Base-by-base conservation (phyloP, 768 basidiomycete genomes). In the Agaricus subrufescens region DNA sequence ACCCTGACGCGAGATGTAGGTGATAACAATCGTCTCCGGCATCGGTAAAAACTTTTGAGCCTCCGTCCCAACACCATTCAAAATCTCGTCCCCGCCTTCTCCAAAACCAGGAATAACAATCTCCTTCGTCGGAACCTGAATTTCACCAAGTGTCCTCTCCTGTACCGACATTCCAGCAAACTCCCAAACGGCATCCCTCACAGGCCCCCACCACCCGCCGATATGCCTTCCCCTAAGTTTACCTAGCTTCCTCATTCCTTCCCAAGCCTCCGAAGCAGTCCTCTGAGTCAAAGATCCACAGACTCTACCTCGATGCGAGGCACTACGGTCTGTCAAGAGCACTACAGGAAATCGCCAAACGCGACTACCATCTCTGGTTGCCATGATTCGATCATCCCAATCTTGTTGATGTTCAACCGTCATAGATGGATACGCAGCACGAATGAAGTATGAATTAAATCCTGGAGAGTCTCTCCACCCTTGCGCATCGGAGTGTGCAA, bases 181-280 rank as follows among this genome's bases (percentile, higher is more conserved):
- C 49, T 80, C 73, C 70, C 89, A 78, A 29, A 93, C 78, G 2
- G 80, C 80, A 38, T 78, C 67, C 34, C 87, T 74, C 23, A 94
- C 65, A n/a, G 86, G 82, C 63, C 85, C 84, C 90, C 91, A 94
- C 89, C 89, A 94, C 43, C 77, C 78, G 29, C 79, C 80, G 5
- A 75, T 78, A 40, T 69, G 71, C 4, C 69, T 62, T 0, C 78
- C 77, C 30, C 69, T 63, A 10, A 78, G 64, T 57, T 69, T 66
- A 9, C 67, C 65, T 14, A 62, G 50, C 5, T 57, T 47, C 4
- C 68, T 66, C 76, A 86, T 82, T 56, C 72, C 68, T 46, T 85
- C 77, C 69, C 79, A 75, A 7, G 91, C 85, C 65, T 85, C 83
- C 1, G 86, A 80, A 0, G 89, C 90, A 0, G 82, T 91, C 15